A percentile compares a stretch with the other conserved stretches of the same genome.
phyloP scores from a whole-genome alignment of 2,329 filamentous ascomycete species.

The Incumbomyces lentus region DNA sequence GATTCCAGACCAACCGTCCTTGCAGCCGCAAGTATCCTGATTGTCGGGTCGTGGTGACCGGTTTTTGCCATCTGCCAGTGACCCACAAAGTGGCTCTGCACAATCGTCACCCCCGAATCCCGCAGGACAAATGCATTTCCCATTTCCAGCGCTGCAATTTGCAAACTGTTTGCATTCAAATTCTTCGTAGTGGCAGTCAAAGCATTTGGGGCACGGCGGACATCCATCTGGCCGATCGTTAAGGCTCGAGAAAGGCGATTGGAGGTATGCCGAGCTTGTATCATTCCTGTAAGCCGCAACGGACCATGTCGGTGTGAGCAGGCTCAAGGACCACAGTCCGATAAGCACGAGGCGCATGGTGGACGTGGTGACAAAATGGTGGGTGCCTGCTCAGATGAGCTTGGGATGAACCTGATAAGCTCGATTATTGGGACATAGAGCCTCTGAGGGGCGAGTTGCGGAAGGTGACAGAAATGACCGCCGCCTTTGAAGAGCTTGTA shows the following conservation, averaged over 20 bases:
- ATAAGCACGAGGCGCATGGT: neutral
- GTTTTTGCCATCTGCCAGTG: constrained; percentile 69
- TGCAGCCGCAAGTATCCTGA: constrained; percentile 57
- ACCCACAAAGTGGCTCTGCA: constrained; percentile 82
- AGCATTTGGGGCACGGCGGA: constrained; percentile 48
- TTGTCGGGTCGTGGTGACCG: constrained; percentile 59
- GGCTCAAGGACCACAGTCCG: constrained; percentile 6
- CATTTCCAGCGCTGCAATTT: constrained; percentile 77
- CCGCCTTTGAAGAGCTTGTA: too few relatives aligned
- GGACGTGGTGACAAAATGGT: neutral
- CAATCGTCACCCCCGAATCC: constrained; percentile 95
- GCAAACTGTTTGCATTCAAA: constrained; percentile 88
- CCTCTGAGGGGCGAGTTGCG: too few relatives aligned
- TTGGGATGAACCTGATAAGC: constrained; percentile 1
- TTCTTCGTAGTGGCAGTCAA: constrained; percentile 93
- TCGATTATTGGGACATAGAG: constrained; percentile 1
- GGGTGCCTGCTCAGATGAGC: constrained; percentile 4
- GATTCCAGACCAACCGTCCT: constrained; percentile 89
- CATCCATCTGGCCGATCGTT: constrained; percentile 60
- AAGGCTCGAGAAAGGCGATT: constrained; percentile 50
- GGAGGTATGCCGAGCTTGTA: constrained; percentile 50
- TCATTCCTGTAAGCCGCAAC: constrained; percentile 38
- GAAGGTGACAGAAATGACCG: too few relatives aligned
- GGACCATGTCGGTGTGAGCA: constrained; percentile 22
- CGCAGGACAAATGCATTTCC: constrained; percentile 82